Percentiles rank a stretch among this genome's conserved stretches.
These are phyloP conservation scores for Penicillium subrubescens DNA, from an alignment of 495 filamentous ascomycete genomes.

Conservation along the genomic window DNA sequence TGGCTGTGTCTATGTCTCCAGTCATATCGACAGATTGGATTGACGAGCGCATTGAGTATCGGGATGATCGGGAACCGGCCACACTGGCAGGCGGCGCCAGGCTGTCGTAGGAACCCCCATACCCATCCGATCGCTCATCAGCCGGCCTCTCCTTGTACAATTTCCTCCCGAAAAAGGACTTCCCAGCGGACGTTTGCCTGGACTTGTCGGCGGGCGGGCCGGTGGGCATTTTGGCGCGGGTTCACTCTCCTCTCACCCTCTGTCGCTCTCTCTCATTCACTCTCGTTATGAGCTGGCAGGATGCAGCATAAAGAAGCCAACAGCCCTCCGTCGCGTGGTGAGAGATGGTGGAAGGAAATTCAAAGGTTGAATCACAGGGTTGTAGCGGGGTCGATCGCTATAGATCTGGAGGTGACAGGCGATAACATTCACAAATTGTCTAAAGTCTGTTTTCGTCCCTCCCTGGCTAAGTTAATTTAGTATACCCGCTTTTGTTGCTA, in stretches of 20 bases:
- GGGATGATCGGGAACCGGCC: constrained; percentile 71
- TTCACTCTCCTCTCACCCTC: constrained; percentile 24
- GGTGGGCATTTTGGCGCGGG: constrained; percentile 51
- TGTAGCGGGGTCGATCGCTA: constrained; percentile 20
- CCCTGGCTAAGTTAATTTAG: constrained; percentile 26
- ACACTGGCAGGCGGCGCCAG: constrained; percentile 52
- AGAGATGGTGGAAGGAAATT: neutral
- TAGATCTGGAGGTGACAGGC: constrained; percentile 16
- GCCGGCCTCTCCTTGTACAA: constrained; percentile 71
- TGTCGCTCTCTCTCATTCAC: neutral
- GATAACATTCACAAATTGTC: constrained; percentile 26
- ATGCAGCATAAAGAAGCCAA: constrained; percentile 44
- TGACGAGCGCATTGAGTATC: constrained; percentile 81
- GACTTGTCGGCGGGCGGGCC: constrained; percentile 74
- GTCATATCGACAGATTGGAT: constrained; percentile 66
- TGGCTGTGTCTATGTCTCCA: constrained; percentile 49
- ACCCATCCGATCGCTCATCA: constrained; percentile 57
- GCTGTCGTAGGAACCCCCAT: constrained; percentile 51
- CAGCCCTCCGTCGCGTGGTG: constrained; percentile 23
- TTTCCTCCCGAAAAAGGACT: constrained; percentile 84
- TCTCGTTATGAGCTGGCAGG: constrained; percentile 30
- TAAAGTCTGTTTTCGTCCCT: constrained; percentile 27
- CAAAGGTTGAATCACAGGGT: constrained; percentile 7
- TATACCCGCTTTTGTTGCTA: constrained; percentile 27
- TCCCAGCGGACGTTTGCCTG: constrained; percentile 79